These are phyloP conservation scores for Theileria parva DNA, from an alignment of 169 alveolate genomes.

Conservation along the genomic window DNA sequence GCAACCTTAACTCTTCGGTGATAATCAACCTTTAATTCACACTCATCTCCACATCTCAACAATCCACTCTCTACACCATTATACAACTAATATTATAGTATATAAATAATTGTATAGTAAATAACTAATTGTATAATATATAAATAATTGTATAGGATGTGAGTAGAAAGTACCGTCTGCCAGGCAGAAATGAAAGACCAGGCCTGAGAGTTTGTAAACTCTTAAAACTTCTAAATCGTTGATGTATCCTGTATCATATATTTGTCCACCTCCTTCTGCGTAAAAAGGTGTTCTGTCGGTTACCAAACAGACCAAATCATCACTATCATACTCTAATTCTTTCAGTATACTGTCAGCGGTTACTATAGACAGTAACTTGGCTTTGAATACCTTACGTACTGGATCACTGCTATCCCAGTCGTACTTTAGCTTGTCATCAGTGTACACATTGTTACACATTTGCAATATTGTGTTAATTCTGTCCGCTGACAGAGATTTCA, in stretches of 20 bases:
- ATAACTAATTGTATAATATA: too few species aligned
- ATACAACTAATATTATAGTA: not conserved
- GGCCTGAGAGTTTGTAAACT: conserved; percentile 83
- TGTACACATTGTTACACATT: conserved; percentile 27
- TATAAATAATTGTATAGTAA: conserved; percentile 18
- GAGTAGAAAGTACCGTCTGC: not conserved
- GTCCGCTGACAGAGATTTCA: conserved; percentile 72
- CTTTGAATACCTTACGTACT: conserved; percentile 31
- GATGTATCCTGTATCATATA: conserved; percentile 76
- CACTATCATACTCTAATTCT: conserved; percentile 6
- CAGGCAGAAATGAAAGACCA: conserved; percentile 84
- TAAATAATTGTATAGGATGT: not conserved
- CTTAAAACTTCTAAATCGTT: conserved; percentile 78
- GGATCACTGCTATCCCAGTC: conserved; percentile 57
- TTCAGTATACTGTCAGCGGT: conserved; percentile 7
- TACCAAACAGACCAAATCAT: conserved; percentile 75
- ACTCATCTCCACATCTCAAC: conserved; percentile 22
- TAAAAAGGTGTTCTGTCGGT: conserved; percentile 84
- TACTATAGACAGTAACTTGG: conserved; percentile 72
- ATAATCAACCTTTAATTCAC: conserved; percentile 74
- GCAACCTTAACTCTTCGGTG: conserved; percentile 85
- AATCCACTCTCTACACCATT: conserved; percentile 18
- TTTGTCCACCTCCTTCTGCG: conserved; percentile 87
- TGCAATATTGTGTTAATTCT: conserved; percentile 61
- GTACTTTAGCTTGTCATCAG: conserved; percentile 71